Percentiles rank a stretch among this genome's conserved stretches.
Conservation (phyloP, 805 yeast genomes). For the Myxozyma neglecta region DNA sequence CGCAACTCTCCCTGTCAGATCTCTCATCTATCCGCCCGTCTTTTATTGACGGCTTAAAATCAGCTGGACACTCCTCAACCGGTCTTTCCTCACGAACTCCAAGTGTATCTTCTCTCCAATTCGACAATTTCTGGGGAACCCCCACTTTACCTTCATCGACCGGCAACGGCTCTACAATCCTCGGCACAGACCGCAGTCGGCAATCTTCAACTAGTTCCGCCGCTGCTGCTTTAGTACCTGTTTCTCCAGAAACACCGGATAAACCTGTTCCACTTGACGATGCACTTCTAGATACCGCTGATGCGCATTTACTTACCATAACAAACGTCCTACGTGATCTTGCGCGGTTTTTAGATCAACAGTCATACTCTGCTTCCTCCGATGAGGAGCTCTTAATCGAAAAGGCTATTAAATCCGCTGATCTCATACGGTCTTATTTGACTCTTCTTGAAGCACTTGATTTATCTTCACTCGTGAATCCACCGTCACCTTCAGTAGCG, state of each 20-base stretch:
- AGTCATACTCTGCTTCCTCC: conserved; percentile 5
- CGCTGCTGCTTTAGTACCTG: neutral
- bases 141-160: neutral
- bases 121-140: conserved; percentile 11
- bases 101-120: neutral
- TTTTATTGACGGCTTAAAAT: too few relatives aligned
- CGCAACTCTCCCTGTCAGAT: too few relatives aligned
- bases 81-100: neutral
- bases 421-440: conserved; percentile 33
- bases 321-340: conserved; percentile 18
- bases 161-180: too few relatives aligned
- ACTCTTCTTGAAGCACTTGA: conserved; percentile 43
- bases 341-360: conserved; percentile 16
- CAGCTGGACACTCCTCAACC: too few relatives aligned
- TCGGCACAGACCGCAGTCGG: neutral
- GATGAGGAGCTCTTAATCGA: conserved; percentile 19
- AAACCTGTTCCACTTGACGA: conserved; percentile 12
- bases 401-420: conserved; percentile 15
- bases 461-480: conserved; percentile 29
- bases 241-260: neutral
- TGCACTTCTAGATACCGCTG: conserved; percentile 5
- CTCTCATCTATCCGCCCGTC: too few relatives aligned
- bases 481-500: conserved; percentile 23
- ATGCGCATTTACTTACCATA: conserved; percentile 8
- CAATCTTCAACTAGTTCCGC: conserved; percentile 9